Evolutionary conservation across 495 filamentous ascomycete species (phyloP), one percentile per base, ranked within the genome.

Genomic region (Penicillium bovifimosum): DNA sequence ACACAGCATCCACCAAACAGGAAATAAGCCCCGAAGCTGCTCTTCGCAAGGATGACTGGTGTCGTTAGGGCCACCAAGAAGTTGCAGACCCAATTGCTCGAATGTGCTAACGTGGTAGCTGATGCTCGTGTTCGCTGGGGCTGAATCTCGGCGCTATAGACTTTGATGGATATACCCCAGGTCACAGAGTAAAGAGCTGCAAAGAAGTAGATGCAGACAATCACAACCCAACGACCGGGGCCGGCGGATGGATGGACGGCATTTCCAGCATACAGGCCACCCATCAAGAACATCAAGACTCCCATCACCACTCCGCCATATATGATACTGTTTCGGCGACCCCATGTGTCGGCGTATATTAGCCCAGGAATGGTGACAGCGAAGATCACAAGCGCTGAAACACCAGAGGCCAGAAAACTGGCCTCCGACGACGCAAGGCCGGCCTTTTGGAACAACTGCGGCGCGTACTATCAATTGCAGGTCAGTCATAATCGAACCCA

Each of bases 31-130:
- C 79, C 81, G 35, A 64, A 85, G 6, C 70, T 73, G 6, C 74
- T 80, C 5, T 72, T 73, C 0, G 77, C 76, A 11, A 87, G 67
- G 13, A 88, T 66, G 7, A 86, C 76, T 0, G 84, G 85, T 0
- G 83, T 83, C 5, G 76, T 74, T 43, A 87, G 72, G 1, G 84
- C 84, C 2, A 87, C 76, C n/a, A 87, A 58, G 62, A 80, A 87
- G 57, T 87, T 87, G 9, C 70, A 55, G 9, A 70, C 28, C 76
- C 77, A 81, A 50, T 82, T 81, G 29, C 69, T 69, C 6, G 71
- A 70, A 54, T 80, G 73, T 0, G 72, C 64, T 3, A 80, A 55
- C 9, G 70, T 67, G 1, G 72, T 76, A 1, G 79, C 78, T 10
- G 68, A 72, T 13, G 79, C 78, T 8, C 81, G 68, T 4, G 78